These are phyloP conservation scores for Hygrocybe punicea DNA, from an alignment of 768 basidiomycete species.

Conservation along the genomic window DNA sequence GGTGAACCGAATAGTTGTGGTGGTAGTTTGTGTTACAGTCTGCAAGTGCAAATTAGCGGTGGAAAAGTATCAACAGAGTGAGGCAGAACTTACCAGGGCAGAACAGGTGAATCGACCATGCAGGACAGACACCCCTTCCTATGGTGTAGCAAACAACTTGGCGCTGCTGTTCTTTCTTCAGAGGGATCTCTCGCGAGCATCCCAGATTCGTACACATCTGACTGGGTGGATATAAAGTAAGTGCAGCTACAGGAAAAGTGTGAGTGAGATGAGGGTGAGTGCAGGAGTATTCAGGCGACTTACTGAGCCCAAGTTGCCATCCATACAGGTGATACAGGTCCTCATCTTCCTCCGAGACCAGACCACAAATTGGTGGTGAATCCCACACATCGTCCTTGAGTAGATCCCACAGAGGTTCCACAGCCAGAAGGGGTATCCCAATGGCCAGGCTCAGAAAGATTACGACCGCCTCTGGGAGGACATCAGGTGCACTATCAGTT, in stretches of 20 bases:
- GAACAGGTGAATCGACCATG: slow-evolving; percentile 21
- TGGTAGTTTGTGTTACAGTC: slow-evolving; percentile 26
- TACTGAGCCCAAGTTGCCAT: no score
- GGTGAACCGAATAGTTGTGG: slow-evolving; percentile 23
- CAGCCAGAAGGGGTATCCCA: no score
- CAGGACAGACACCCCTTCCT: slow-evolving; percentile 18
- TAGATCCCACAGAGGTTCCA: no score
- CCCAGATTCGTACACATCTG: slow-evolving; percentile 5
- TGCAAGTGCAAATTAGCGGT: background rate
- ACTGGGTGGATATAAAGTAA: slow-evolving; percentile 9
- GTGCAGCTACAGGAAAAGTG: background rate
- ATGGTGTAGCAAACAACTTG: slow-evolving; percentile 20
- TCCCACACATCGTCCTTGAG: no score
- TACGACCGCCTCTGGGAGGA: no score
- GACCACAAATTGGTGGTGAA: no score
- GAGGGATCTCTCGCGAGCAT: slow-evolving; percentile 2
- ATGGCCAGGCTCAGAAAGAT: no score
- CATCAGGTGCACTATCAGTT: no score
- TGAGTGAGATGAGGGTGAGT: no score
- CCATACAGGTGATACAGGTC: no score
- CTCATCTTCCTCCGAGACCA: no score
- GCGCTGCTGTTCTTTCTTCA: slow-evolving; percentile 20
- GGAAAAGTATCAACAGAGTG: background rate
- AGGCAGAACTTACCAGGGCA: slow-evolving; percentile 15
- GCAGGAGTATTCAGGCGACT: no score